These are phyloP conservation scores for Saxophila tyrrhenica DNA, from an alignment of 495 filamentous ascomycete genomes.

Conservation along the genomic window DNA sequence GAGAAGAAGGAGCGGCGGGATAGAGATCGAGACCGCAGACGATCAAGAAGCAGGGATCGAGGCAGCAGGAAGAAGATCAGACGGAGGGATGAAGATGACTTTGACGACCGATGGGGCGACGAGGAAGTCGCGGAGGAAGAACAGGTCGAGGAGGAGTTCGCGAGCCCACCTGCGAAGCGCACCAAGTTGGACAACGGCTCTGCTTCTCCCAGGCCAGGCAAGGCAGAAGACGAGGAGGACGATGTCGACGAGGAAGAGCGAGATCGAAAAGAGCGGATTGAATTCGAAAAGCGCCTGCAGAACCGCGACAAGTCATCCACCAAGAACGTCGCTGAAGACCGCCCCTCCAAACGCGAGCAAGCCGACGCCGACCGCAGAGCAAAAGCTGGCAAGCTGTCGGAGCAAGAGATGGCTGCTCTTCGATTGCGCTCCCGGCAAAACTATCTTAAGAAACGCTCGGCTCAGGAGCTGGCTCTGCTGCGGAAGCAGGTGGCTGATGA, in stretches of 20 bases:
- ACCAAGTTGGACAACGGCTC: conserved; percentile 45
- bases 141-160: conserved; percentile 34
- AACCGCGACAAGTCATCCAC: conserved; percentile 62
- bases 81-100: conserved; percentile 40
- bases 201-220: conserved; percentile 33
- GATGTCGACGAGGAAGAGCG: conserved; percentile 50
- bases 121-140: conserved; percentile 50
- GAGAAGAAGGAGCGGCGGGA: conserved; percentile 16
- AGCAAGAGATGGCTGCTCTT: conserved; percentile 54
- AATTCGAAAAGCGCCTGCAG: conserved; percentile 61
- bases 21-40: conserved; percentile 26
- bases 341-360: conserved; percentile 42
- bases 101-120: conserved; percentile 71
- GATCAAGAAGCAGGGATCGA: conserved; percentile 33
- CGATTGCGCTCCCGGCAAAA: conserved; percentile 77
- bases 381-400: conserved; percentile 51
- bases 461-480: conserved; percentile 70
- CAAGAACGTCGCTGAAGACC: conserved; percentile 53
- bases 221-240: conserved; percentile 8
- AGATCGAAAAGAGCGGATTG: conserved; percentile 61
- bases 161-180: conserved; percentile 40
- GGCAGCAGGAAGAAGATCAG: conserved; percentile 43
- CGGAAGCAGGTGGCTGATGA: conserved; percentile 91
- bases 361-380: conserved; percentile 47
- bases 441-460: conserved; percentile 86